Conservation (phyloP, 1,284 basidiomycete species). For the Cyathus pygmaeus region DNA sequence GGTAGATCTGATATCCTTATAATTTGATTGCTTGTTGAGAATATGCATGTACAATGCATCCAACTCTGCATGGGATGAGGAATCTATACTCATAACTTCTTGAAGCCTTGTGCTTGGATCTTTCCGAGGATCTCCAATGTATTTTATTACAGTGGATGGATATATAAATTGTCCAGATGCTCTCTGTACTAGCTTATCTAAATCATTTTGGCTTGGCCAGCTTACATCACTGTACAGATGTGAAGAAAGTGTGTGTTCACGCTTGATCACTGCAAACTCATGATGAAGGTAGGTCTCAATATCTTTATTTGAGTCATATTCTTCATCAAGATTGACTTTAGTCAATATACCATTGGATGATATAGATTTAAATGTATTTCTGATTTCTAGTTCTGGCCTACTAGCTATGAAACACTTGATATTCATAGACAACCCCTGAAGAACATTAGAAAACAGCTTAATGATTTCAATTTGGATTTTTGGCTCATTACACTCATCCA, state of each 20-base stretch:
- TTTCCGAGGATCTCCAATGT: neutral
- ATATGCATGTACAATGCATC: neutral
- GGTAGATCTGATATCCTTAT: neutral
- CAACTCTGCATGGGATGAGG: neutral
- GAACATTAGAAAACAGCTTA: neutral
- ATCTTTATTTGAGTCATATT: conserved; percentile 4
- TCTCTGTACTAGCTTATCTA: conserved; percentile 6
- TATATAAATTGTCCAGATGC: conserved; percentile 20
- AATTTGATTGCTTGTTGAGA: neutral
- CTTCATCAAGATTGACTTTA: conserved; percentile 2
- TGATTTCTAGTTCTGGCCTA: neutral
- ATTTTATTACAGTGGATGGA: conserved; percentile 14
- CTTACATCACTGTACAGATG: neutral
- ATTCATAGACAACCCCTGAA: neutral
- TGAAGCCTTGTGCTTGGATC: neutral
- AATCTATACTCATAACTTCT: neutral
- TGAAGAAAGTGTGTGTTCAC: neutral
- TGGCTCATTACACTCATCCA: neutral
- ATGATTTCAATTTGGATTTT: neutral
- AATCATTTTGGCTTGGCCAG: conserved; percentile 5
- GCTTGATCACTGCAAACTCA: conserved; percentile 3
- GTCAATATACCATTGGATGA: neutral
- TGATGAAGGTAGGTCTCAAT: conserved; percentile 6
- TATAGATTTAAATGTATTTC: neutral
- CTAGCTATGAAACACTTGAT: neutral